Conservation (phyloP, 2,329 filamentous ascomycete species). For the Volutella citrinella region DNA sequence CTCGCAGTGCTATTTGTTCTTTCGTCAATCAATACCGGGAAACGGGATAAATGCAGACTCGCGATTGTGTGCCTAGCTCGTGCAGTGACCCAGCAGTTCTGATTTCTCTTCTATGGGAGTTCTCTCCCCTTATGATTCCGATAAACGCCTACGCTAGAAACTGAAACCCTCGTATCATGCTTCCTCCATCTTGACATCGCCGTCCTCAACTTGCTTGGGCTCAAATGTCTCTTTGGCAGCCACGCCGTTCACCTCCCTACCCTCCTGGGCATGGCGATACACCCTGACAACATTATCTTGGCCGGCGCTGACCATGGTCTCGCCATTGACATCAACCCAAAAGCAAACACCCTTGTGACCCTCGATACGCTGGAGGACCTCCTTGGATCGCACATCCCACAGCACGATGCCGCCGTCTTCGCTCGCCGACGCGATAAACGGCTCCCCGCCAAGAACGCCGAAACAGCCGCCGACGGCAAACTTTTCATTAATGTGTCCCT, state of each 20-base stretch:
- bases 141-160: slow-evolving; percentile 12
- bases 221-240: slow-evolving; percentile 32
- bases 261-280: slow-evolving; percentile 35
- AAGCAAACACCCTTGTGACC: slow-evolving; percentile 58
- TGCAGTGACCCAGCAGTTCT: too few relatives aligned
- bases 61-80: too few relatives aligned
- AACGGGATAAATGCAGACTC: too few relatives aligned
- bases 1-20: too few relatives aligned
- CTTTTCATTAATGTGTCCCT: slow-evolving; percentile 80
- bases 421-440: slow-evolving; percentile 78
- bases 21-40: too few relatives aligned
- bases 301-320: slow-evolving; percentile 56
- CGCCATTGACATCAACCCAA: slow-evolving; percentile 60
- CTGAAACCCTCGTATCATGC: slow-evolving; percentile 4
- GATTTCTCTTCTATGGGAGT: too few relatives aligned
- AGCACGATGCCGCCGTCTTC: slow-evolving; percentile 83
- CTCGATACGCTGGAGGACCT: slow-evolving; percentile 66
- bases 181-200: slow-evolving; percentile 39
- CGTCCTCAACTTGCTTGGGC: slow-evolving; percentile 46
- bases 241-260: slow-evolving; percentile 16
- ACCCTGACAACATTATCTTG: slow-evolving; percentile 53
- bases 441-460: slow-evolving; percentile 49
- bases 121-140: too few relatives aligned
- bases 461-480: slow-evolving; percentile 87
- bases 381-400: slow-evolving; percentile 89